Evolutionary conservation across 768 basidiomycete species (phyloP).

Genomic region (Rossbeevera mucosa): DNA sequence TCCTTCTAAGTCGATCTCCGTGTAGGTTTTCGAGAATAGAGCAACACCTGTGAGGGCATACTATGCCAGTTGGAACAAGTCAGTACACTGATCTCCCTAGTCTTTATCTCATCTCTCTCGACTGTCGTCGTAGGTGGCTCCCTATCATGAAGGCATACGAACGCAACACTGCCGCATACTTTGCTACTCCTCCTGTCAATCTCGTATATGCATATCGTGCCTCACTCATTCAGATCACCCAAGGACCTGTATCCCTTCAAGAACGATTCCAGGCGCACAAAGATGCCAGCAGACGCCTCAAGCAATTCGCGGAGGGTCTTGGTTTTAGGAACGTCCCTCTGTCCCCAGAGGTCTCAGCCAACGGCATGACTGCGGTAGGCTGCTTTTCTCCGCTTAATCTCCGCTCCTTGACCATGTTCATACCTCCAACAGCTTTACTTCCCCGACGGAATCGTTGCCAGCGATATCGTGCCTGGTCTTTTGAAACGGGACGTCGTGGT

Average conservation of each 20-base stretch:
- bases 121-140: conserved; percentile 56
- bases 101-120: not conserved
- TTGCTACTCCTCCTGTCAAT: conserved; percentile 94
- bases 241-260: conserved; percentile 57
- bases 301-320: conserved; percentile 56
- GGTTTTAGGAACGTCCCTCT: conserved; percentile 74
- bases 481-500: conserved; percentile 69
- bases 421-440: conserved; percentile 58
- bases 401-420: not conserved
- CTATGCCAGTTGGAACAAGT: conserved; percentile 90
- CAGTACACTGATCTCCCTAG: conserved; percentile 8
- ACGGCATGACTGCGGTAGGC: conserved; percentile 89
- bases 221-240: conserved; percentile 72
- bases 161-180: conserved; percentile 74
- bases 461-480: conserved; percentile 75
- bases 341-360: conserved; percentile 62
- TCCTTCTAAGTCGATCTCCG: not conserved
- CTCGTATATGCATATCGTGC: conserved; percentile 87
- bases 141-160: conserved; percentile 96
- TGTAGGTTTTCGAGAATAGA: conserved; percentile 13
- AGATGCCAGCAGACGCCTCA: conserved; percentile 63
- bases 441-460: conserved; percentile 73
- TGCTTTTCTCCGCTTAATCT: not conserved
- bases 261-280: conserved; percentile 77
- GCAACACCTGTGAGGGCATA: conserved; percentile 62